phyloP scores from a whole-genome alignment of 768 basidiomycete genomes.

The Suillus alpinus region DNA sequence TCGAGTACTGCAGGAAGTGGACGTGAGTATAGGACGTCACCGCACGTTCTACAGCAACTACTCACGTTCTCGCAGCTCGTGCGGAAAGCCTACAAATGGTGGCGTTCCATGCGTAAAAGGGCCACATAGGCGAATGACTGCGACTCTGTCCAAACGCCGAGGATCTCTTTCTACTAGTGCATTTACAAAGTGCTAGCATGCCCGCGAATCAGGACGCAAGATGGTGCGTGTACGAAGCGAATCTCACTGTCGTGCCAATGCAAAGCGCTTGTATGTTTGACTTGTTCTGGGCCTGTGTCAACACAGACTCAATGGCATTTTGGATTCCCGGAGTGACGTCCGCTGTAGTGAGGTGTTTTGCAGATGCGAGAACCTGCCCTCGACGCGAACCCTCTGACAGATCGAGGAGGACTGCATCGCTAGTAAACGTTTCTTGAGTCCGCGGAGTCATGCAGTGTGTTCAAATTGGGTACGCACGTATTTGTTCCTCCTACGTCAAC shows the following conservation, averaged over 20 bases:
- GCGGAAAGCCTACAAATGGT: slow-evolving; percentile 53
- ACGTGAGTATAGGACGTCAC: slow-evolving; percentile 10
- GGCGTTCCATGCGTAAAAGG: slow-evolving; percentile 59
- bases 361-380: slow-evolving; percentile 23
- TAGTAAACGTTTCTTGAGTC: slow-evolving; percentile 9
- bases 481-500: slow-evolving; percentile 36
- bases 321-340: slow-evolving; percentile 61
- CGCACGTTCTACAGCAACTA: slow-evolving; percentile 9
- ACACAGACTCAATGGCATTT: slow-evolving; percentile 43
- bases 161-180: slow-evolving; percentile 58
- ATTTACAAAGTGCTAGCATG: slow-evolving; percentile 49
- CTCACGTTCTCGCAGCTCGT: slow-evolving; percentile 28
- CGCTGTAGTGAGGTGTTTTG: slow-evolving; percentile 54
- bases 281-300: slow-evolving; percentile 36
- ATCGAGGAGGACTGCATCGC: slow-evolving; percentile 31
- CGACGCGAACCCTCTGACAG: slow-evolving; percentile 8
- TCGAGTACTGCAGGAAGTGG: slow-evolving; percentile 17
- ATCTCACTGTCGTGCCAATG: slow-evolving; percentile 58
- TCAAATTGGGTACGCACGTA: slow-evolving; percentile 18
- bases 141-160: slow-evolving; percentile 53
- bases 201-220: slow-evolving; percentile 14
- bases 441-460: background rate
- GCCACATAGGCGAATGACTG: slow-evolving; percentile 60
- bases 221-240: background rate
- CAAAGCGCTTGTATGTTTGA: slow-evolving; percentile 46